Evolutionary conservation across 768 basidiomycete species (phyloP).

Genomic region (Podaxis mareebaensis): DNA sequence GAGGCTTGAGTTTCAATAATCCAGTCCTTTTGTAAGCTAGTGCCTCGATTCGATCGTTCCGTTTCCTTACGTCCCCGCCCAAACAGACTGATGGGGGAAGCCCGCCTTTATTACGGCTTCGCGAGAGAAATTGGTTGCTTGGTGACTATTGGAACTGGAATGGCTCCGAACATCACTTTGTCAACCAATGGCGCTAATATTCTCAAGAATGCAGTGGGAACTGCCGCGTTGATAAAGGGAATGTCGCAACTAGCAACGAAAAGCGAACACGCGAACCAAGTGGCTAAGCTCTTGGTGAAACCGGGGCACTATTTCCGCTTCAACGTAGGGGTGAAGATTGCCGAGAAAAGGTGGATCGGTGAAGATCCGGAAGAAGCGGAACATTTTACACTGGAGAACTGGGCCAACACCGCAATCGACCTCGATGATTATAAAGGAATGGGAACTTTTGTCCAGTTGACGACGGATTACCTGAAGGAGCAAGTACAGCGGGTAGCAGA

Average conservation of each 20-base stretch:
- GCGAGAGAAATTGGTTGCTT: slow-evolving; percentile 24
- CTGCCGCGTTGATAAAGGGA: slow-evolving; percentile 14
- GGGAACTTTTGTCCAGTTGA: slow-evolving; percentile 19
- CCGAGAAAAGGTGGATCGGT: slow-evolving; percentile 23
- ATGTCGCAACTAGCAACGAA: slow-evolving; percentile 23
- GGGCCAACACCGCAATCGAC: slow-evolving; percentile 22
- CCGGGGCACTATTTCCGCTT: slow-evolving; percentile 26
- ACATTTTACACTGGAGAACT: slow-evolving; percentile 23
- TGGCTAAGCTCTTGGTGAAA: slow-evolving; percentile 18
- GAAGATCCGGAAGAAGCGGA: slow-evolving; percentile 16
- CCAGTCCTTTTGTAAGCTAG: slow-evolving; percentile 27
- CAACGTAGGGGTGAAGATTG: slow-evolving; percentile 25
- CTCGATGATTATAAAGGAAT: slow-evolving; percentile 23
- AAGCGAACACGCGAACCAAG: slow-evolving; percentile 21
- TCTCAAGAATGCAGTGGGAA: slow-evolving; percentile 14
- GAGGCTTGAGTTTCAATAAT: slow-evolving; percentile 33
- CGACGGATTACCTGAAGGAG: slow-evolving; percentile 19
- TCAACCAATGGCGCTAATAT: slow-evolving; percentile 17
- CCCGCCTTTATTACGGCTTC: slow-evolving; percentile 23
- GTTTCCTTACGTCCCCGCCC: not conserved
- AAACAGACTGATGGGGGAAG: slow-evolving; percentile 29
- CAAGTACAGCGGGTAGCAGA: slow-evolving; percentile 15
- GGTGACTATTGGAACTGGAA: slow-evolving; percentile 28
- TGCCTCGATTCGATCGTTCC: not conserved
- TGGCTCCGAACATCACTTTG: slow-evolving; percentile 23